Percentiles rank a stretch among this genome's conserved stretches.
These are phyloP conservation scores for Lipomyces yamadae DNA, from an alignment of 805 yeast species.

Conservation along the genomic window DNA sequence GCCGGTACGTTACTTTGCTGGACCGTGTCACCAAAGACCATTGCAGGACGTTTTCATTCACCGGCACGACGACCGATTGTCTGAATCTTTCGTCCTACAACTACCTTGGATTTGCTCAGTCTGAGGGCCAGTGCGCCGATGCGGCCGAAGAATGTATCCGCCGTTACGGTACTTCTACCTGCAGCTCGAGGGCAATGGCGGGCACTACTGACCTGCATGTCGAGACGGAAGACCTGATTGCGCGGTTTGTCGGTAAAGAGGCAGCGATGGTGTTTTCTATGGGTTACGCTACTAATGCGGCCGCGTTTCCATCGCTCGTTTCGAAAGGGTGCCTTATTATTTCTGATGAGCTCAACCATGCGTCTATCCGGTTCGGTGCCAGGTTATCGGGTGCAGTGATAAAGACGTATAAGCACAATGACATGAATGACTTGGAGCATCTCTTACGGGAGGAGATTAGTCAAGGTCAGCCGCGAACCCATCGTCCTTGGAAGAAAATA, in stretches of 20 bases:
- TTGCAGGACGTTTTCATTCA: slow-evolving; percentile 67
- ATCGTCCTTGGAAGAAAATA: slow-evolving; percentile 86
- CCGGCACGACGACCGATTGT: slow-evolving; percentile 77
- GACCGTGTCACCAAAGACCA: slow-evolving; percentile 74
- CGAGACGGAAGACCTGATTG: slow-evolving; percentile 75
- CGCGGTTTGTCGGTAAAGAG: slow-evolving; percentile 88
- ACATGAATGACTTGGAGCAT: slow-evolving; percentile 77
- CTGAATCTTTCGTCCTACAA: slow-evolving; percentile 89
- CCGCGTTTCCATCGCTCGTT: slow-evolving; percentile 77
- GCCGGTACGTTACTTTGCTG: slow-evolving; percentile 81
- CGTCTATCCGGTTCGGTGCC: slow-evolving; percentile 93
- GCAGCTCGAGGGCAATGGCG: slow-evolving; percentile 73
- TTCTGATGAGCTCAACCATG: slow-evolving; percentile 93
- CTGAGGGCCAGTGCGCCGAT: slow-evolving; percentile 88
- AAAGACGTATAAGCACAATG: slow-evolving; percentile 68
- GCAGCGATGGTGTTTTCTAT: slow-evolving; percentile 84
- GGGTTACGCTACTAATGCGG: slow-evolving; percentile 97
- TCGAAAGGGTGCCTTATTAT: slow-evolving; percentile 89
- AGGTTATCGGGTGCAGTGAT: slow-evolving; percentile 92
- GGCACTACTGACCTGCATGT: slow-evolving; percentile 80
- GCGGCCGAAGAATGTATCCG: slow-evolving; percentile 65
- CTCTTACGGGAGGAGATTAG: slow-evolving; percentile 81
- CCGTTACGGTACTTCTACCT: slow-evolving; percentile 75
- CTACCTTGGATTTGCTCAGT: slow-evolving; percentile 95
- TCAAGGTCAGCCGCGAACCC: slow-evolving; percentile 92